phyloP scores from a whole-genome alignment of 495 filamentous ascomycete species.

The Penicillium coffeae region DNA sequence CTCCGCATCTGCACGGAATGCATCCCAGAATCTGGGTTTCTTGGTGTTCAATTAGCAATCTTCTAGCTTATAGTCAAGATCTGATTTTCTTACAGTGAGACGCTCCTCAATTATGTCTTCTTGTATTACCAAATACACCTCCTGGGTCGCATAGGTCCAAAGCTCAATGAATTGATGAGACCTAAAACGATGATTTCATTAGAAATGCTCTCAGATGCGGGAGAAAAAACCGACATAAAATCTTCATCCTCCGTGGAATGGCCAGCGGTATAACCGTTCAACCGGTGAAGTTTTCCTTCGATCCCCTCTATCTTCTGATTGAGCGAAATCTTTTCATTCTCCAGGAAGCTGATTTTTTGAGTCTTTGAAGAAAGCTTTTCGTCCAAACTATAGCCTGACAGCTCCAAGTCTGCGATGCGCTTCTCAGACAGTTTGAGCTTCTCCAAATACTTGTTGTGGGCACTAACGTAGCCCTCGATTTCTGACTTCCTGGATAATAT shows the following conservation, averaged over 20 bases:
- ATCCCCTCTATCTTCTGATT: neutral
- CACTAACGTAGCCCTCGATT: neutral
- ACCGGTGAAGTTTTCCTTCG: neutral
- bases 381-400: neutral
- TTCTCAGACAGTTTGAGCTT: neutral
- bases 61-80: no score
- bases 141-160: neutral
- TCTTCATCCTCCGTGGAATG: neutral
- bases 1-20: neutral
- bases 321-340: neutral
- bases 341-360: neutral
- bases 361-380: neutral
- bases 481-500: neutral
- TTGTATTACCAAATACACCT: neutral
- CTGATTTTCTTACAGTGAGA: neutral
- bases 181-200: neutral
- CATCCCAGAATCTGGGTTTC: neutral
- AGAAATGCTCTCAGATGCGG: no score
- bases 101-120: neutral
- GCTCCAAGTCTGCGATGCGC: neutral
- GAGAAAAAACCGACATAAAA: neutral
- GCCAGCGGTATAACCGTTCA: neutral
- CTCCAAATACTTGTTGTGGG: neutral
- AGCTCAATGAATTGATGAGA: neutral
- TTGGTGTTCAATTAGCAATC: no score